Conservation (phyloP, 371 early-diverging fungal species). For the Mucor velutinosus region DNA sequence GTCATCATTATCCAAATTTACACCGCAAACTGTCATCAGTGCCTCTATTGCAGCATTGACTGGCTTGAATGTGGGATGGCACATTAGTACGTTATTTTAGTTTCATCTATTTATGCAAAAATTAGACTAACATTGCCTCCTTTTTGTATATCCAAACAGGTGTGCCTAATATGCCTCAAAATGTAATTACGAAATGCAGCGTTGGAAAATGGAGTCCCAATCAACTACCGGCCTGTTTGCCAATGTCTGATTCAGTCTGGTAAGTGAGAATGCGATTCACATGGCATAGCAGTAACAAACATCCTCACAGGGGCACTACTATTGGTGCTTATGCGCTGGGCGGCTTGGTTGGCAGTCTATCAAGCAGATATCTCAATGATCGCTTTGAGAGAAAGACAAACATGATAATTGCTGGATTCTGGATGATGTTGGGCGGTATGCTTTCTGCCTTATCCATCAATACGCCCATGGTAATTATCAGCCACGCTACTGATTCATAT, state of each 20-base stretch:
- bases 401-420: constrained; percentile 36
- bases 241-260: constrained; percentile 41
- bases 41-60: constrained; percentile 41
- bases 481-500: background rate
- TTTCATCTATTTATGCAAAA: background rate
- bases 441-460: constrained; percentile 39
- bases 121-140: background rate
- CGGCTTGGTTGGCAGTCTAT: constrained; percentile 39
- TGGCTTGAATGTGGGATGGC: constrained; percentile 46
- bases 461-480: background rate
- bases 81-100: constrained; percentile 31
- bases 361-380: constrained; percentile 34
- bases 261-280: background rate
- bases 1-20: background rate
- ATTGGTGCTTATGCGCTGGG: constrained; percentile 44
- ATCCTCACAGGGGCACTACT: constrained; percentile 33
- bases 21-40: constrained; percentile 10
- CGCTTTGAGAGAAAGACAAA: constrained; percentile 37
- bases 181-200: constrained; percentile 20
- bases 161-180: constrained; percentile 50
- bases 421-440: constrained; percentile 41
- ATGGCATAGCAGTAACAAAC: background rate
- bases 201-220: constrained; percentile 13
- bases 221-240: constrained; percentile 40
- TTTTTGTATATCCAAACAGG: constrained; percentile 19